Evolutionary conservation across 2,329 filamentous ascomycete species (phyloP).

Genomic region (Phyllosticta capitalensis): DNA sequence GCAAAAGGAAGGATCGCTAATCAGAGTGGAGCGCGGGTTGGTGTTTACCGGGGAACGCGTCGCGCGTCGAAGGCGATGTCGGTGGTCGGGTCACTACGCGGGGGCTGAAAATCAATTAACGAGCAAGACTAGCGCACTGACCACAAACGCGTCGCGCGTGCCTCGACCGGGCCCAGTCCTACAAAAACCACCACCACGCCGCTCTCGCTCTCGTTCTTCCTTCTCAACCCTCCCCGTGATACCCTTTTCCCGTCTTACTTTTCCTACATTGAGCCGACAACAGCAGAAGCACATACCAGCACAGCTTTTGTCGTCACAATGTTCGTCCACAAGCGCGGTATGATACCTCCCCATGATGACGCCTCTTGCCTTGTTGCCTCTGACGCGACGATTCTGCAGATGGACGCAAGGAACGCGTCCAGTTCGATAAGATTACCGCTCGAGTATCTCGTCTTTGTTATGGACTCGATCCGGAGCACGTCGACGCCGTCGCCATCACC

Average conservation of each 20-base stretch:
- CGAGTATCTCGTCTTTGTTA: conserved; percentile 97
- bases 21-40: not conserved
- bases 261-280: conserved; percentile 1
- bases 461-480: conserved; percentile 87
- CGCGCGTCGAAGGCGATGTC: not conserved
- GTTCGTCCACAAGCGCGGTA: conserved; percentile 36
- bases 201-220: not conserved
- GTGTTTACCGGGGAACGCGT: not conserved
- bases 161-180: not conserved
- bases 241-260: conserved; percentile 6
- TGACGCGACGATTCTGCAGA: conserved; percentile 44
- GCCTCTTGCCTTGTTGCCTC: not conserved
- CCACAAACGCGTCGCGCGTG: conserved; percentile 7
- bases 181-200: conserved; percentile 7
- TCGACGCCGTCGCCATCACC: conserved; percentile 95
- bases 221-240: conserved; percentile 5
- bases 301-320: conserved; percentile 16
- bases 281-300: not conserved
- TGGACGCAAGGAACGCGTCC: conserved; percentile 98
- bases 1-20: not conserved
- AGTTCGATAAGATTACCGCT: conserved; percentile 99
- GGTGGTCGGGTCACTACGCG: not conserved
- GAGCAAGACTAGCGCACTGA: conserved; percentile 4
- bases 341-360: conserved; percentile 15
- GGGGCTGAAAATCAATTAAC: conserved; percentile 1